These are phyloP conservation scores for Spiraea crenata DNA, from an alignment of 331 rosid genomes.

Conservation along the genomic window DNA sequence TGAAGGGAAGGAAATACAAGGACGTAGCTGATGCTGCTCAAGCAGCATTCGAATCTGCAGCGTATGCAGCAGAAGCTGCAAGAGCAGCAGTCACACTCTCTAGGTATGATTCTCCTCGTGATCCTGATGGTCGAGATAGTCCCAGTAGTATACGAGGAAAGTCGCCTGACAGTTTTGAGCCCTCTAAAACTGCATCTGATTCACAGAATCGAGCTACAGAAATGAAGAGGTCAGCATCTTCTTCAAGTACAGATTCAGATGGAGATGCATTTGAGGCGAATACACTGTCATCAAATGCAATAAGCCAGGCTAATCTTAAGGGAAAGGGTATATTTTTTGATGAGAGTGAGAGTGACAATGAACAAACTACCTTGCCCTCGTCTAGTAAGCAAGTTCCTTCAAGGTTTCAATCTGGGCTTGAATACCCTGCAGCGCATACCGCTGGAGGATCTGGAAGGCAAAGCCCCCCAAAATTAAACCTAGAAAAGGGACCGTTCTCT, in stretches of 20 bases:
- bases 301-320: conserved; percentile 24
- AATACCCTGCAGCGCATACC: conserved; percentile 28
- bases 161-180: conserved; percentile 20
- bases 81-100: conserved; percentile 74
- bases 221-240: conserved; percentile 20
- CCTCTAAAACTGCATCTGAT: conserved; percentile 23
- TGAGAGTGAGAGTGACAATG: conserved; percentile 41
- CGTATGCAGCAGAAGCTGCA: conserved; percentile 85
- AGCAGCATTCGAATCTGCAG: conserved; percentile 93
- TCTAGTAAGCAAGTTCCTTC: conserved; percentile 30
- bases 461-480: conserved; percentile 32
- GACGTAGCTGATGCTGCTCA: conserved; percentile 93
- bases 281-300: conserved; percentile 7
- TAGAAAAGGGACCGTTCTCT: conserved; percentile 52
- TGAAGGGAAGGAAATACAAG: conserved; percentile 52
- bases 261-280: conserved; percentile 26
- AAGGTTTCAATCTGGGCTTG: conserved; percentile 31
- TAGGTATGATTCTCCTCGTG: conserved; percentile 48
- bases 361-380: conserved; percentile 19
- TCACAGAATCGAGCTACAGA: conserved; percentile 24
- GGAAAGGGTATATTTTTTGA: conserved; percentile 34
- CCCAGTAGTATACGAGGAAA: conserved; percentile 33
- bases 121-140: conserved; percentile 49
- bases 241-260: conserved; percentile 38
- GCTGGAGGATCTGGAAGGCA: conserved; percentile 37